Percentiles rank a stretch among this genome's conserved stretches.
Conservation (phyloP, 768 basidiomycete genomes). For the Tylopilus plumbeoviolaceoides region DNA sequence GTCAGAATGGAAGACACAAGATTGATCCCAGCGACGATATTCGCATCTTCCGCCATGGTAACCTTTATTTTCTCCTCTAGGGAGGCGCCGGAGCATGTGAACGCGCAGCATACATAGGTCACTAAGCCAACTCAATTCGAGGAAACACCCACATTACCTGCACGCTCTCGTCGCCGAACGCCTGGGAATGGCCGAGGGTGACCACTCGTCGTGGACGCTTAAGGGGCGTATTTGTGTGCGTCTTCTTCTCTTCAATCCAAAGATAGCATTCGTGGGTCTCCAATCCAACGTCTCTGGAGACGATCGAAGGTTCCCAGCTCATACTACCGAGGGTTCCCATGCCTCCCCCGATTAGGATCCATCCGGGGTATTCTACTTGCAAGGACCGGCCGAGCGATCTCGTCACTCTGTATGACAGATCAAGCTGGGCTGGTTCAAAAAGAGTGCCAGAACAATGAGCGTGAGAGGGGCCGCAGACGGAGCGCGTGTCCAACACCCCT, state of each 20-base stretch:
- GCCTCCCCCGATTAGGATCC: no score
- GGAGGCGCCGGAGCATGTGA: not conserved
- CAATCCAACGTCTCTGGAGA: not conserved
- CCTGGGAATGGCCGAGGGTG: no score
- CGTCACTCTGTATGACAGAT: not conserved
- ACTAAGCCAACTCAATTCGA: no score
- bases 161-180: conserved; percentile 4
- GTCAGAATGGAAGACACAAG: conserved; percentile 11
- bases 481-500: no score
- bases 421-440: not conserved
- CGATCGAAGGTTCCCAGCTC: no score
- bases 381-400: not conserved
- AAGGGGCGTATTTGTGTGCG: not conserved
- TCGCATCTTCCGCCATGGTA: not conserved
- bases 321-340: not conserved
- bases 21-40: conserved; percentile 7
- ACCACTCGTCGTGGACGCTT: no score
- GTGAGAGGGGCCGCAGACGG: conserved; percentile 1
- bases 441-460: not conserved
- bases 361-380: no score
- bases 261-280: conserved; percentile 13
- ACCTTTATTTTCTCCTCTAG: not conserved
- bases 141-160: conserved; percentile 3
- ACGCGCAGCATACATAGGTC: not conserved
- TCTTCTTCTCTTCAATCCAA: conserved; percentile 3